A percentile compares a stretch with the other conserved stretches of the same genome.
These are phyloP conservation scores for Endocarpon pusillum DNA, from an alignment of 495 filamentous ascomycete species.

Conservation along the genomic window DNA sequence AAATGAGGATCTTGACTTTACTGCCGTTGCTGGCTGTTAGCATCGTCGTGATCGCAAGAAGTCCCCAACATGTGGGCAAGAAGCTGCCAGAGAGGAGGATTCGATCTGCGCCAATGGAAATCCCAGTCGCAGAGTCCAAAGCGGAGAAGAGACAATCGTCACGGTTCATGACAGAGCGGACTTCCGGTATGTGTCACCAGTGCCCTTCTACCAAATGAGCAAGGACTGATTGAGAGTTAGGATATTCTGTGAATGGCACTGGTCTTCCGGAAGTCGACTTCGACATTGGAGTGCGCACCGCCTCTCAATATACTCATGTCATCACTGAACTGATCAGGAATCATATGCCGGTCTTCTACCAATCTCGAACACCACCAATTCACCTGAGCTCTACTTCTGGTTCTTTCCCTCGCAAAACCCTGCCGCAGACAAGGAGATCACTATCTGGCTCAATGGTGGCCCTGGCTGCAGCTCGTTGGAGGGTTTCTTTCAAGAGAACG, in stretches of 20 bases:
- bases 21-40: background rate
- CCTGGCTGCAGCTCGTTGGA: conserved; percentile 52
- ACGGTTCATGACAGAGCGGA: too few relatives aligned
- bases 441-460: conserved; percentile 50
- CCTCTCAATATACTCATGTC: too few relatives aligned
- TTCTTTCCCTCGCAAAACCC: conserved; percentile 49
- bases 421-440: conserved; percentile 36
- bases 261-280: conserved; percentile 56
- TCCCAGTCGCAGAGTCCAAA: too few relatives aligned
- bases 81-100: background rate
- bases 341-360: conserved; percentile 59
- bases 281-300: conserved; percentile 59
- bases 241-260: conserved; percentile 48
- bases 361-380: conserved; percentile 36
- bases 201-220: too few relatives aligned
- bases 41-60: background rate
- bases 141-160: too few relatives aligned
- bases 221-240: too few relatives aligned
- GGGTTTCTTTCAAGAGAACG: conserved; percentile 59
- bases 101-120: too few relatives aligned
- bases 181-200: too few relatives aligned
- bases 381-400: conserved; percentile 57
- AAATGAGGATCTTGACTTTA: background rate
- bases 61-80: background rate
- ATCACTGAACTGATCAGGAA: too few relatives aligned